Base-by-base conservation (phyloP, 2,329 filamentous ascomycete species). In the Helicocarpus griseus region DNA sequence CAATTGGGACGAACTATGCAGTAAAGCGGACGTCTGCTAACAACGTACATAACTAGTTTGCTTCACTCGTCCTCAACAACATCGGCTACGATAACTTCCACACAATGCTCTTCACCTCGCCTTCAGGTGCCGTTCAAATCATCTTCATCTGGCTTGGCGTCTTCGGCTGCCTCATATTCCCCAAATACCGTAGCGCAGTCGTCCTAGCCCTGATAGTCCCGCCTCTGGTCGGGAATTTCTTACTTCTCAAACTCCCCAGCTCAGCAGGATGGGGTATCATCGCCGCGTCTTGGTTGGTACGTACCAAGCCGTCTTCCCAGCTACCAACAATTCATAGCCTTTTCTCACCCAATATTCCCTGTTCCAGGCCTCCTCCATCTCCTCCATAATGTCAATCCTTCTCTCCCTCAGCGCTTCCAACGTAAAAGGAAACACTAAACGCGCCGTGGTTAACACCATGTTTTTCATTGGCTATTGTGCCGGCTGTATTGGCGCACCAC, bases 361-460 rank as follows among this genome's bases (percentile, higher is more conserved):
- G 29, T 14, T 33, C 29, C 45, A 68, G 62, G 65, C 71, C 24
- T 73, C 71, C 1, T 71, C 69, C 49, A 73, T 75, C 52, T 70
- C 70, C 7, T 63, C 68, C 26, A 59, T 65, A 29, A 70, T 68
- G 68, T 69, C 67, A 3, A 68, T 74, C 21, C 64, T 74, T 1
- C 64, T 76, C 7, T 70, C 65, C 1, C 65, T 77, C 1, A 67
- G 64, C 1, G 73, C 74, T 0, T 77, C 73, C 2, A 77, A 77
- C 50, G 68, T 77, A 24, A 74, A 75, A 48, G 74, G 76, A 0
- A 77, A 77, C 58, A 77, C 75, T 1, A 78, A 77, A 57, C 69
- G 71, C 3, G 64, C 73, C 7, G 63, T 73, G 2, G 69, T 74
- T 26, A 75, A 71, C 48, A 67, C 70, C 58, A 35, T 35, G 31